Evolutionary conservation across 371 early-diverging fungal genomes (phyloP), one percentile per base, ranked within the genome.

Genomic region (Lichtheimia ornata): DNA sequence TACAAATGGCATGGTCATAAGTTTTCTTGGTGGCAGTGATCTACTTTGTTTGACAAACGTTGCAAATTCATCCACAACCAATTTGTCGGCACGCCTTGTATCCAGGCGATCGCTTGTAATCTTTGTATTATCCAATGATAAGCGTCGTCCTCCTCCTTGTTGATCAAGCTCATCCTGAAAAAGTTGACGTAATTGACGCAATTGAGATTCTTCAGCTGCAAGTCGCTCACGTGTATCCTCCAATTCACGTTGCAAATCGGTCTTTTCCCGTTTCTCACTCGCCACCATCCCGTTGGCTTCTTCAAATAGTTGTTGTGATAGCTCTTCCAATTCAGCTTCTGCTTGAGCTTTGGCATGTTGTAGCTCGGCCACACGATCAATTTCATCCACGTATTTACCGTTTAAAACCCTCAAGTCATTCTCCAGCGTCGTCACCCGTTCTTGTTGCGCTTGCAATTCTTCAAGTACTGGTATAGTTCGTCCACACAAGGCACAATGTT

Each of bases 201-300:
- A 76, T 67, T 92, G 93, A 80, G 84, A 81, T 20, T 85, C 83
- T 70, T 93, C 92, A 17, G 85, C 84, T 1, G 75, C 78, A 52
- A 92, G 69, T 30, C 88, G 78, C 27, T 85, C 87, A 62, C 77
- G 79, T 27, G 90, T 83, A 47, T 90, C 90, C 53, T 77, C 70
- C 35, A 92, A 76, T 62, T 85, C 79, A 24, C 80, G 79, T 54
- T 86, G 77, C 17, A 85, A 72, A 30, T 84, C 82, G 14, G 1
- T 47, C 17, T 47, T 47, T 47, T 47, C 47, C 2, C 22, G 35
- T 41, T 85, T 84, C 62, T 94, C 94, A 0, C 82, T 71, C 0
- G 92, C 87, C 17, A 96, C 96, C 87, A 95, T 84, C 4, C 72
- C 79, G 63, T 96, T 94, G 12, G 95, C 95, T 70, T 93, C 89